phyloP scores from a whole-genome alignment of 164 flowering plant species.

The Nymphaea thermarum region DNA sequence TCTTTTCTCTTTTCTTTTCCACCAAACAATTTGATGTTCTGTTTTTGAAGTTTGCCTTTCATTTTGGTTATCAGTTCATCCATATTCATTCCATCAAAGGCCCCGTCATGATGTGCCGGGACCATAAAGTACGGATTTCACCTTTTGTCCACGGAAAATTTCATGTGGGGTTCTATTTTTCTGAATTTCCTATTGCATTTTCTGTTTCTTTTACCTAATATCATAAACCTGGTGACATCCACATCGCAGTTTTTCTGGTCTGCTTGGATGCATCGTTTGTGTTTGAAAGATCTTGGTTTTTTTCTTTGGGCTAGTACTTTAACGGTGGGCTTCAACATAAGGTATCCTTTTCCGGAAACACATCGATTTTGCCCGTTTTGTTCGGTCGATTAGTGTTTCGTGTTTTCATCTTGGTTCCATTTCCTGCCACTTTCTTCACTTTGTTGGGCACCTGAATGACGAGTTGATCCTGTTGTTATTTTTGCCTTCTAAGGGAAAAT shows the following conservation, averaged over 20 bases:
- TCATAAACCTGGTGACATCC: background rate
- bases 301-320: background rate
- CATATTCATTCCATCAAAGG: background rate
- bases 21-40: background rate
- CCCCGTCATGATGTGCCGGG: background rate
- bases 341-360: background rate
- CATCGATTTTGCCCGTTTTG: background rate
- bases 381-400: background rate
- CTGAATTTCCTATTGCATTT: no score
- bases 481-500: background rate
- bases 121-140: background rate
- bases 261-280: background rate
- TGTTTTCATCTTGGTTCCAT: background rate
- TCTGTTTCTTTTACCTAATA: no score
- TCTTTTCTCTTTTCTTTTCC: background rate
- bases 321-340: background rate
- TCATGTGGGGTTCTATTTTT: no score
- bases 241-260: background rate
- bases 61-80: background rate
- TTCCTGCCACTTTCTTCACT: background rate
- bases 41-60: background rate
- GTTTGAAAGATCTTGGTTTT: background rate
- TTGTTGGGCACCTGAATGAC: background rate
- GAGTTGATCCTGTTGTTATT: background rate
- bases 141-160: background rate